These are phyloP conservation scores for Colletotrichum trifolii DNA, from an alignment of 2,329 filamentous ascomycete species.

Conservation along the genomic window DNA sequence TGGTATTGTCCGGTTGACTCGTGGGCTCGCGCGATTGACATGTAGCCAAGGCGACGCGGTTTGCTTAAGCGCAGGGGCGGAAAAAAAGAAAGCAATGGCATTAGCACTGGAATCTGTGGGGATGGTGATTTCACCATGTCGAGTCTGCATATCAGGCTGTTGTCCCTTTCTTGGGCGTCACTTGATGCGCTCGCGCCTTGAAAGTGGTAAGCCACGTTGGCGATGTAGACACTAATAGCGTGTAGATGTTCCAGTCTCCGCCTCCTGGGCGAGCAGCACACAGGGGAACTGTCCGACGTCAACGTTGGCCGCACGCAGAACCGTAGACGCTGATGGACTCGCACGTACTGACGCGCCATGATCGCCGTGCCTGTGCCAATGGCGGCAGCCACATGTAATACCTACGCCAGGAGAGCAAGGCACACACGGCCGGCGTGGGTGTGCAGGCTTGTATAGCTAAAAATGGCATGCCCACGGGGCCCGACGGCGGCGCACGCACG, in stretches of 20 bases:
- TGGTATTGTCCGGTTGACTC: constrained; percentile 6
- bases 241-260: too few relatives aligned
- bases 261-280: neutral
- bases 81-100: constrained; percentile 27
- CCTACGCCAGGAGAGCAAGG: too few relatives aligned
- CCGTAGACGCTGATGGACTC: neutral
- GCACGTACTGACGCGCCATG: neutral
- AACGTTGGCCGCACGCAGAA: neutral
- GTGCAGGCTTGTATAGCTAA: too few relatives aligned
- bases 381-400: too few relatives aligned
- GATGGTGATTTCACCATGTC: constrained; percentile 1
- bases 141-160: constrained; percentile 8
- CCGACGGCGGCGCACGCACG: neutral
- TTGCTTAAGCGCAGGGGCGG: constrained; percentile 17
- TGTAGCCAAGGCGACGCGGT: constrained; percentile 4
- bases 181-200: too few relatives aligned
- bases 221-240: too few relatives aligned
- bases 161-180: neutral
- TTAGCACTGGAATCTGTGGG: constrained; percentile 13
- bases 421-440: too few relatives aligned
- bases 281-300: neutral
- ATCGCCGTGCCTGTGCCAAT: neutral
- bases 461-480: too few relatives aligned
- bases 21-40: constrained; percentile 13
- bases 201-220: too few relatives aligned